These are phyloP conservation scores for Schizophyllum commune DNA, from an alignment of 1,284 basidiomycete genomes.

Conservation along the genomic window DNA sequence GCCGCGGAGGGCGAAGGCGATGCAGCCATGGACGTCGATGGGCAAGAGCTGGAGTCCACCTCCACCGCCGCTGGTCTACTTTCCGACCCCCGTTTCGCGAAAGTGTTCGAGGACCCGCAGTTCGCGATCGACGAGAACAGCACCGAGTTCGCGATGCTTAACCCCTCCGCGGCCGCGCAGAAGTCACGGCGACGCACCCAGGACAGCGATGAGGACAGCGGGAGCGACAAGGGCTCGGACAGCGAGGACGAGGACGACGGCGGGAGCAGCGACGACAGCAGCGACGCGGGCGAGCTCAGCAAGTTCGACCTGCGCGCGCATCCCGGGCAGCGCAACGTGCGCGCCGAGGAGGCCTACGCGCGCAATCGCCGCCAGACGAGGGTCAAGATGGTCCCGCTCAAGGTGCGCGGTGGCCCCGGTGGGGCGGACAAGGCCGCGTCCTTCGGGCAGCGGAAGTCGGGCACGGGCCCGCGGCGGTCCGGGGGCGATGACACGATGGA, in stretches of 20 bases:
- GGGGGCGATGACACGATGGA: constrained; percentile 22
- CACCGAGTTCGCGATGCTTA: constrained; percentile 85
- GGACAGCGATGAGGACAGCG: constrained; percentile 85
- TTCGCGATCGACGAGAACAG: constrained; percentile 88
- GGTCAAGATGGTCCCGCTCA: constrained; percentile 56
- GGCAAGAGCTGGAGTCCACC: constrained; percentile 15
- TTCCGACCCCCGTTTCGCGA: constrained; percentile 84
- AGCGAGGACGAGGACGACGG: constrained; percentile 47
- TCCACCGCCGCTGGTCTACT: constrained; percentile 49
- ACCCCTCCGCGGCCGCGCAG: constrained; percentile 73
- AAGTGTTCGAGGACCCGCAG: constrained; percentile 90
- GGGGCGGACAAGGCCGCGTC: constrained; percentile 43
- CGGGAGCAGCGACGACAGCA: constrained; percentile 43
- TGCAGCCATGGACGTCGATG: constrained; percentile 32
- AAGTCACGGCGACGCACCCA: constrained; percentile 53
- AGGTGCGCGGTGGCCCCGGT: constrained; percentile 26
- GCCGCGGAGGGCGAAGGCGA: constrained; percentile 18
- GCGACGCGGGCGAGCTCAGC: constrained; percentile 44
- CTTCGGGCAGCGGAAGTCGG: constrained; percentile 55
- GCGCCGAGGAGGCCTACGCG: constrained; percentile 35
- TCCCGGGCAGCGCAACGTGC: constrained; percentile 38
- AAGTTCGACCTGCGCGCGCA: constrained; percentile 35
- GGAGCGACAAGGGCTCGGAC: constrained; percentile 76
- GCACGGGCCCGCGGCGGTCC: constrained; percentile 8
- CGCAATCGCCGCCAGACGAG: constrained; percentile 35